phyloP scores from a whole-genome alignment of 768 basidiomycete genomes.

The Rhizopogon sp. region DNA sequence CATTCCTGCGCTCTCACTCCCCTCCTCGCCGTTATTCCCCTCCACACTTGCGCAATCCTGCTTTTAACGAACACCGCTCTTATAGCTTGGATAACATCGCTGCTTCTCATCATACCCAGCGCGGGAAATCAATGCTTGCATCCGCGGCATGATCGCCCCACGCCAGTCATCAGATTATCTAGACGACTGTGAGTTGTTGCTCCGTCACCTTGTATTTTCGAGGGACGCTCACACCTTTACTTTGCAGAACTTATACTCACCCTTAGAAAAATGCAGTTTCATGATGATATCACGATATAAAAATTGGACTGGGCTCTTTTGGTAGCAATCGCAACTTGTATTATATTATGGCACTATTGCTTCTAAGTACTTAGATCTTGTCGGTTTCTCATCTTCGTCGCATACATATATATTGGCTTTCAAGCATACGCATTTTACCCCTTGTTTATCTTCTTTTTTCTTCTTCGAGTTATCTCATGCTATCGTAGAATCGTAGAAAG shows the following conservation, averaged over 20 bases:
- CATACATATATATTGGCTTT: background rate
- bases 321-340: background rate
- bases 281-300: background rate
- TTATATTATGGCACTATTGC: background rate
- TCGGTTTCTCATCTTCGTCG: background rate
- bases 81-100: conserved; percentile 24
- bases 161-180: conserved; percentile 7
- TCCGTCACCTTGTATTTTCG: background rate
- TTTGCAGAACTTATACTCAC: background rate
- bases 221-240: background rate
- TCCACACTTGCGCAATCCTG: conserved; percentile 13
- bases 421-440: background rate
- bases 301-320: background rate
- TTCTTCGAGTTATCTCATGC: background rate
- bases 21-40: conserved; percentile 18
- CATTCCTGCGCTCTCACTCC: conserved; percentile 34
- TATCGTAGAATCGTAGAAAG: background rate
- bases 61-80: conserved; percentile 17
- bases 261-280: background rate
- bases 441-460: background rate
- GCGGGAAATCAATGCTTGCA: conserved; percentile 13
- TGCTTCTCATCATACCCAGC: conserved; percentile 25
- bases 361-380: too few species aligned
- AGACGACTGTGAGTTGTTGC: background rate
- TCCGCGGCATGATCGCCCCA: conserved; percentile 6